phyloP scores from a whole-genome alignment of 1,284 basidiomycete species.

The Xerocomus cyaneibrunnescens region DNA sequence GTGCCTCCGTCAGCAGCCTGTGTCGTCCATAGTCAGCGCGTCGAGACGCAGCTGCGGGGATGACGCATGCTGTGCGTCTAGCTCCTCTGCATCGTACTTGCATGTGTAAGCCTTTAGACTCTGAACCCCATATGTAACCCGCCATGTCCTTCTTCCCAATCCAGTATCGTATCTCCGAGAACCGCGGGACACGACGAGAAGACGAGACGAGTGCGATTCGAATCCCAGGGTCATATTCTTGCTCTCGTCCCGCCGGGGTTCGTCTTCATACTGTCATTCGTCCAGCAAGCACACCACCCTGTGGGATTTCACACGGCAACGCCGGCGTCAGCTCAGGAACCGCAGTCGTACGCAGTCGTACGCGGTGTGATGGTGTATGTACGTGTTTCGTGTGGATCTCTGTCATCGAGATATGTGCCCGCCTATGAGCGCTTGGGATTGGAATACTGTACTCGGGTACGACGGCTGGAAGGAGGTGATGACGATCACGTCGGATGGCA shows the following conservation, averaged over 20 bases:
- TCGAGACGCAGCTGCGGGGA: neutral
- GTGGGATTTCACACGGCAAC: neutral
- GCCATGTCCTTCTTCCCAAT: neutral
- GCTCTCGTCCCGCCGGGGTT: too few species aligned
- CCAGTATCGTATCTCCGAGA: constrained; percentile 2
- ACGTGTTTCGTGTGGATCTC: neutral
- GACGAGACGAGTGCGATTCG: too few species aligned
- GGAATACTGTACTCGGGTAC: too few species aligned
- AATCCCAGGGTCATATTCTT: too few species aligned
- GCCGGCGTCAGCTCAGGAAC: constrained; percentile 4
- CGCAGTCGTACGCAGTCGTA: constrained; percentile 9
- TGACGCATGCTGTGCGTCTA: neutral
- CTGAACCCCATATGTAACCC: neutral
- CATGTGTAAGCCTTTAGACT: too few species aligned
- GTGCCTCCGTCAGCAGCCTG: neutral
- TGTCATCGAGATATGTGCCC: neutral
- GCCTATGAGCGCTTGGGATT: neutral
- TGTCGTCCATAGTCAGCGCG: too few species aligned
- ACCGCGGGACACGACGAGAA: neutral
- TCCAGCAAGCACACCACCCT: too few species aligned
- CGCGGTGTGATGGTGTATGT: neutral
- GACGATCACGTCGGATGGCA: constrained; percentile 26
- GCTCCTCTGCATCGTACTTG: too few species aligned
- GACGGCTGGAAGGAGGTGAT: neutral
- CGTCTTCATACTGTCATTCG: too few species aligned